Percentiles rank a stretch among this genome's conserved stretches.
phyloP scores from a whole-genome alignment of 164 flowering plant species.

The Buxus sempervirens region DNA sequence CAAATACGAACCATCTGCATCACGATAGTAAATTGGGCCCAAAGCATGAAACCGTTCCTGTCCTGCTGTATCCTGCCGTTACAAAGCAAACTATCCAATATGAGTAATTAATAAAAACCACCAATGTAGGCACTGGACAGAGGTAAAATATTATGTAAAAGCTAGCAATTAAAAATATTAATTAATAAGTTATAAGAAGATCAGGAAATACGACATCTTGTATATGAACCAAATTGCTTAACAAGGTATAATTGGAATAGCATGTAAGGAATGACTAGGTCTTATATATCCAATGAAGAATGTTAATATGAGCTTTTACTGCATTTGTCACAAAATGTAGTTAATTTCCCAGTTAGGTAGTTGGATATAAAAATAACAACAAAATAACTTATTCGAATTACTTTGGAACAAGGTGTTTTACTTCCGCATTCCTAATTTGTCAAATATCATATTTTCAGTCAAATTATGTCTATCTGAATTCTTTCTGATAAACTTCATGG shows the following conservation, averaged over 20 bases:
- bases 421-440: no score
- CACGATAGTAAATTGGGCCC: slow-evolving; percentile 36
- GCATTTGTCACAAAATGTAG: neutral
- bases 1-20: slow-evolving; percentile 31
- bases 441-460: no score
- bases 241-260: neutral
- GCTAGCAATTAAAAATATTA: neutral
- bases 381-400: no score
- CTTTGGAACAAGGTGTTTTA: no score
- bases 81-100: neutral
- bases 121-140: neutral
- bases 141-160: neutral
- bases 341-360: neutral
- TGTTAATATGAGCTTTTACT: no score
- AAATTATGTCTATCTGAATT: no score
- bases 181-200: neutral
- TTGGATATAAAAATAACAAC: no score
- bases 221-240: neutral
- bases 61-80: slow-evolving; percentile 34
- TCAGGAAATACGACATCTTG: neutral
- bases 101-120: neutral
- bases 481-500: no score
- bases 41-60: slow-evolving; percentile 35
- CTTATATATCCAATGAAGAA: neutral
- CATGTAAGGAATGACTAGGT: neutral